Evolutionary conservation across 345 rosid species (phyloP).

Genomic region (Populus ilicifolia): DNA sequence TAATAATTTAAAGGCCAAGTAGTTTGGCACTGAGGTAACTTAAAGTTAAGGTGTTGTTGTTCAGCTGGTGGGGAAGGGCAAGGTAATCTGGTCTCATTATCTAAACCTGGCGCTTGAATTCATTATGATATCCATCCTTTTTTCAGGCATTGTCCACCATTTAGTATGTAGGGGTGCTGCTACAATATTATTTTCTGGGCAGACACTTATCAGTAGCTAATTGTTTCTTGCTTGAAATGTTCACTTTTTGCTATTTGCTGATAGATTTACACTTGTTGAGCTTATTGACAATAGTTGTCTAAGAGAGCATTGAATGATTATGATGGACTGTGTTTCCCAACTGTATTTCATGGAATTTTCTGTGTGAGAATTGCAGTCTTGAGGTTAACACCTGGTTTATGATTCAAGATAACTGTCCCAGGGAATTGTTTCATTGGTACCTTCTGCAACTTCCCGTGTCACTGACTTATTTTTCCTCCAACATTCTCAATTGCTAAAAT

Average conservation of each 20-base stretch:
- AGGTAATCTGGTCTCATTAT: neutral
- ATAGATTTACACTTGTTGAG: no score
- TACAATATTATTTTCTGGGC: neutral
- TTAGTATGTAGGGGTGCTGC: neutral
- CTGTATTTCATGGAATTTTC: neutral
- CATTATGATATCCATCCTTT: neutral
- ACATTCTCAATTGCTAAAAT: no score
- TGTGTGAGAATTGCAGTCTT: neutral
- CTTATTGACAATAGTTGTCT: no score
- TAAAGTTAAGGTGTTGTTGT: no score
- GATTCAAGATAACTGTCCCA: neutral
- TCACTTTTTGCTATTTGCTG: neutral
- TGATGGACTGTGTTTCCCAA: neutral
- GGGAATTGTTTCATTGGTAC: neutral
- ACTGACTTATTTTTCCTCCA: neutral
- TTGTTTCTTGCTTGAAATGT: no score
- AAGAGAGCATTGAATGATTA: no score
- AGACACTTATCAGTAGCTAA: neutral
- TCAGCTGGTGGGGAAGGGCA: neutral
- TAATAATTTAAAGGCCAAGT: no score
- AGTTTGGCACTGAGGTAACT: no score
- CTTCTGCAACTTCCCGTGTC: neutral
- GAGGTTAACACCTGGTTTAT: neutral
- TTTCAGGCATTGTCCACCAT: neutral
- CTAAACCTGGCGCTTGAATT: neutral